phyloP scores from a whole-genome alignment of 768 basidiomycete genomes.

The Favolaschia claudopus region DNA sequence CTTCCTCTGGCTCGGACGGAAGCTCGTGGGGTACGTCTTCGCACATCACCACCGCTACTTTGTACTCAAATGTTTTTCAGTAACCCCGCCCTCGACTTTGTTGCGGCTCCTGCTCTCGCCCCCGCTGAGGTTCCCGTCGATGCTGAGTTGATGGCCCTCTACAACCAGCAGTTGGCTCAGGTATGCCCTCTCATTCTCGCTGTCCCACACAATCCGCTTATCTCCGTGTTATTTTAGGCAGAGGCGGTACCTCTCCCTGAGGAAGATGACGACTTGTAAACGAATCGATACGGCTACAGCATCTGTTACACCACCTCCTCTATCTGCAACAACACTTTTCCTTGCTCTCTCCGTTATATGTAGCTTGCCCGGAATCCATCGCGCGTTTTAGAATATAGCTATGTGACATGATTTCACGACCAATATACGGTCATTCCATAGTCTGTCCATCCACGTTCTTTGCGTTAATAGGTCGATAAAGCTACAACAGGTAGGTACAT shows the following conservation, averaged over 20 bases:
- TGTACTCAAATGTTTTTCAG: constrained; percentile 46
- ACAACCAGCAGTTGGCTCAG: constrained; percentile 76
- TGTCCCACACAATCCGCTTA: constrained; percentile 18
- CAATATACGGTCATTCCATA: constrained; percentile 11
- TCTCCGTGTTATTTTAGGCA: constrained; percentile 56
- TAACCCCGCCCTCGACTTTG: constrained; percentile 89
- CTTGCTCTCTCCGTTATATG: constrained; percentile 8
- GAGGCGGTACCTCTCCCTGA: constrained; percentile 95
- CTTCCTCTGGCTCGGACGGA: constrained; percentile 98
- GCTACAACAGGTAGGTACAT: constrained; percentile 28
- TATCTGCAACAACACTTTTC: constrained; percentile 24
- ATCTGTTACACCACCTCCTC: constrained; percentile 23
- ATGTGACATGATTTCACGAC: constrained; percentile 11
- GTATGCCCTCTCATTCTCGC: constrained; percentile 48
- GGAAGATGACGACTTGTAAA: constrained; percentile 90
- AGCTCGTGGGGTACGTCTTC: constrained; percentile 87
- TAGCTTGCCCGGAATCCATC: constrained; percentile 24
- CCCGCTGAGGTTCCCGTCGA: constrained; percentile 94
- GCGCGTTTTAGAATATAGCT: constrained; percentile 26
- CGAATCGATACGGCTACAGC: constrained; percentile 13
- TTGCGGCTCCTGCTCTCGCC: constrained; percentile 93
- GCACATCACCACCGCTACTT: neutral
- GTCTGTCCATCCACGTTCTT: neutral
- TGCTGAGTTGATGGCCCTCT: constrained; percentile 75
- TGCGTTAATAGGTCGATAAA: constrained; percentile 8